Percentiles rank a stretch among this genome's conserved stretches.
Evolutionary conservation across 495 filamentous ascomycete genomes (phyloP).

Genomic region (Penicillium salamii): DNA sequence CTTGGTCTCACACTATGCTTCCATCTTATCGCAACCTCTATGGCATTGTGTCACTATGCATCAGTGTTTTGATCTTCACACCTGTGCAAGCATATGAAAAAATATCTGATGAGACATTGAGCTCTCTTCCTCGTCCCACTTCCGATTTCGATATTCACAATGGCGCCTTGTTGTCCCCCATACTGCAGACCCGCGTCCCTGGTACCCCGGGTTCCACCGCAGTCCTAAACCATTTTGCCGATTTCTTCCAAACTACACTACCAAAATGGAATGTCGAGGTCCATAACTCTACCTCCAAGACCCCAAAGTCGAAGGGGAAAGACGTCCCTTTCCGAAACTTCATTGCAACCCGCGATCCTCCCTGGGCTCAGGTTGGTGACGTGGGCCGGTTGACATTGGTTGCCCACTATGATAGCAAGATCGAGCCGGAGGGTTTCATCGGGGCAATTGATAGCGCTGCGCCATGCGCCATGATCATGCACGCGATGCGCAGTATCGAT

Average conservation of each 20-base stretch:
- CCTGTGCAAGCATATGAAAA: slow-evolving; percentile 59
- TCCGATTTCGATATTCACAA: slow-evolving; percentile 77
- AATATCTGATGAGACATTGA: slow-evolving; percentile 70
- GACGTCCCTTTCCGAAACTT: slow-evolving; percentile 83
- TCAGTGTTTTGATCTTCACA: slow-evolving; percentile 26
- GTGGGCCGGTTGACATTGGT: slow-evolving; percentile 79
- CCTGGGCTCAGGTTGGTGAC: slow-evolving; percentile 69
- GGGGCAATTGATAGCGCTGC: slow-evolving; percentile 91
- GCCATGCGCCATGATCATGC: slow-evolving; percentile 89
- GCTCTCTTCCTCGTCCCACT: slow-evolving; percentile 61
- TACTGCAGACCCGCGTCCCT: slow-evolving; percentile 85
- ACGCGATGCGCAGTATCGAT: slow-evolving; percentile 78
- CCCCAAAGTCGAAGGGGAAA: slow-evolving; percentile 65
- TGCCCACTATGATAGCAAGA: slow-evolving; percentile 91
- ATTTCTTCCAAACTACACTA: slow-evolving; percentile 72
- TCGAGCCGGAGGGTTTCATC: slow-evolving; percentile 81
- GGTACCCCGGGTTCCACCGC: slow-evolving; percentile 73
- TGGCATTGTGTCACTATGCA: slow-evolving; percentile 27
- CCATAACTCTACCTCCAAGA: slow-evolving; percentile 82
- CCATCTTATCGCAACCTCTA: slow-evolving; percentile 25
- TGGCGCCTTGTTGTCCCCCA: slow-evolving; percentile 77
- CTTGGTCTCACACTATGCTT: too few species aligned
- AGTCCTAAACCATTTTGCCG: slow-evolving; percentile 76
- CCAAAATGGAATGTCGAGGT: slow-evolving; percentile 76
- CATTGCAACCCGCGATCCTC: slow-evolving; percentile 85